Evolutionary conservation across 768 basidiomycete species (phyloP), one percentile per base, ranked within the genome.

Genomic region (Pulveroboletus sp.): DNA sequence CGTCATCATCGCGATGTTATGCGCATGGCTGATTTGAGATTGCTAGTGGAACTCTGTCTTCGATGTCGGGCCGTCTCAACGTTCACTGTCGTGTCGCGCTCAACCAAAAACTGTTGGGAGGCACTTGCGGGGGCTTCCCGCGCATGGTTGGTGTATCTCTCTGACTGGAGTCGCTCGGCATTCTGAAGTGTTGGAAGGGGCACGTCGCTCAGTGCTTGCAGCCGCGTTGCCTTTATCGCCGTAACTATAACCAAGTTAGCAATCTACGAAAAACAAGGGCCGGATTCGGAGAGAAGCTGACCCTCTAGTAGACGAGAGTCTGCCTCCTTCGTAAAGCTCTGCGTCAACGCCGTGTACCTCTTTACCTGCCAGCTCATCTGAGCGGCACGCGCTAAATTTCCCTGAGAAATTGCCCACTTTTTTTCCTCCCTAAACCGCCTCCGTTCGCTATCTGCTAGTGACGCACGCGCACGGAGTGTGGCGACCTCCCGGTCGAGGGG

Each of bases 331-430:
- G 82, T 83, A 59, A 88, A 91, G 53, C 84, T 86, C 67, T 89
- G 82, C 78, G 84, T 87, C 48, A 92, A 71, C 27, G 83, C 80
- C 31, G 84, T 81, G 67, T 88, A 91, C 17, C 83, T 78, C 71
- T 86, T 85, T 51, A 89, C 85, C 66, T 89, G 86, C 83, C 86
- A 89, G 59, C 82, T 82, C 75, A 91, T 81, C 71, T 93, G 83
- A 26, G 76, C 72, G 28, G 89, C 89, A 40, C 88, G 79, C 8
- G 86, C 82, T 39, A 71, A 53, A 62, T 93, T 89, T 0, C 88
- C 88, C 63, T 86, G 82, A 17, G 86, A 85, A 35, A 84, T 63
- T 1, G 90, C 90, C 90, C 90, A 93, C 64, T 90, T 89, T 56
- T 81, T 77, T 68, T 93, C 90, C 68, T 93, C 90, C 71, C 83